Evolutionary conservation across 495 filamentous ascomycete species (phyloP), one percentile per base, ranked within the genome.

Genomic region (Hyaloscypha bicolor): DNA sequence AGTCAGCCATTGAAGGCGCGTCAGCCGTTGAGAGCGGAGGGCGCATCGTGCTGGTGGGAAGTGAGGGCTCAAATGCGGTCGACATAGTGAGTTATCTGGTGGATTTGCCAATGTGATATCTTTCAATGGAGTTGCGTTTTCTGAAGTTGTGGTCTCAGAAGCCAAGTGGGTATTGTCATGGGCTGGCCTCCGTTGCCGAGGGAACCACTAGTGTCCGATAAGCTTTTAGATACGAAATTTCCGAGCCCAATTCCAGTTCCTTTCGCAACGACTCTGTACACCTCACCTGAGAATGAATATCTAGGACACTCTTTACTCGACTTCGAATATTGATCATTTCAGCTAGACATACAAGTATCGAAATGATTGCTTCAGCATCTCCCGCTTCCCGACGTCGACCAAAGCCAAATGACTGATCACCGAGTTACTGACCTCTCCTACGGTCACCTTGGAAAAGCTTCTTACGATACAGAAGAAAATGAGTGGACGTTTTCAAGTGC

Each of bases 11-110:
- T 25, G 83, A 86, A 25, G 77, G 75, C 52, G 76, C 78, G 19
- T 76, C 66, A 29, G 70, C 73, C 9, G 78, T 72, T 39, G 78
- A 79, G 63, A 90, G 80, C 21, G 91, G 88, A 60, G 87, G 86
- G 68, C 91, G 90, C 86, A 92, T 87, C 39, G 83, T 81, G 80
- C 88, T 91, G 35, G 86, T 89, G 1, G 91, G 93, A 58, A 91
- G 80, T 0, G 91, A 91, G 2, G 90, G 87, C 68, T 96, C 92
- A 71, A 94, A 94, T 55, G 85, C 76, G 51, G 88, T 86, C 11
- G 89, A 76, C 90, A 93, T 93, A 55, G 35, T 80, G 60, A 60
- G 39, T 2, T 37, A 37, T 48, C 14, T 62, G 35, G 52, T 8
- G 11, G 9, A 11, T 37, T 19, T 19, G 16, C 8, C 16, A 19